These are phyloP conservation scores for Neophaeococcomyces aloes DNA, from an alignment of 2,329 filamentous ascomycete genomes.

Conservation along the genomic window DNA sequence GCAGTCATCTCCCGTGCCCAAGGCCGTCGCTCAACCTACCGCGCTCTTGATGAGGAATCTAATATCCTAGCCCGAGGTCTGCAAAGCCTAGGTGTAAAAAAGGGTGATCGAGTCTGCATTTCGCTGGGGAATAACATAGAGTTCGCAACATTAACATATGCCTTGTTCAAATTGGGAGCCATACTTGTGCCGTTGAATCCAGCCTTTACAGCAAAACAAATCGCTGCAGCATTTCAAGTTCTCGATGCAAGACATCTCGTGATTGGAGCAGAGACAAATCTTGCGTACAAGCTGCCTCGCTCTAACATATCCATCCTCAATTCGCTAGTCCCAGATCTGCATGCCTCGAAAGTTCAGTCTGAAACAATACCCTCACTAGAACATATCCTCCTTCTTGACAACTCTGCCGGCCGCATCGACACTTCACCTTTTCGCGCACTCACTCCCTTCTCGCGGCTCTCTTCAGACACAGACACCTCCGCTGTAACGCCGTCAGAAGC, in stretches of 20 bases:
- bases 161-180: constrained; percentile 86
- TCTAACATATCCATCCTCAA: constrained; percentile 50
- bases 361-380: constrained; percentile 57
- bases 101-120: constrained; percentile 63
- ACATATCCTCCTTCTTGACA: constrained; percentile 68
- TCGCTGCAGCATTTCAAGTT: constrained; percentile 66
- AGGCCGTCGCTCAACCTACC: constrained; percentile 58
- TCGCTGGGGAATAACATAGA: constrained; percentile 78
- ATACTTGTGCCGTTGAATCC: constrained; percentile 90
- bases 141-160: constrained; percentile 69
- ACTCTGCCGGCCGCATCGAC: constrained; percentile 50
- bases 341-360: constrained; percentile 38
- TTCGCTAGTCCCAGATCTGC: constrained; percentile 42
- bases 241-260: constrained; percentile 64
- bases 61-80: constrained; percentile 21
- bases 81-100: constrained; percentile 20
- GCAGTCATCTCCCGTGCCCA: constrained; percentile 56
- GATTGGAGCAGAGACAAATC: constrained; percentile 76
- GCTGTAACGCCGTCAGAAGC: constrained; percentile 35
- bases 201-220: constrained; percentile 69
- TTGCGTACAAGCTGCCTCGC: constrained; percentile 54
- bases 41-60: constrained; percentile 52
- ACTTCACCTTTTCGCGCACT: constrained; percentile 32
- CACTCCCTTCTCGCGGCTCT: constrained; percentile 39
- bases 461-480: constrained; percentile 32